Conservation (phyloP, 2,329 filamentous ascomycete genomes). For the Dothideomycetes sp. region DNA sequence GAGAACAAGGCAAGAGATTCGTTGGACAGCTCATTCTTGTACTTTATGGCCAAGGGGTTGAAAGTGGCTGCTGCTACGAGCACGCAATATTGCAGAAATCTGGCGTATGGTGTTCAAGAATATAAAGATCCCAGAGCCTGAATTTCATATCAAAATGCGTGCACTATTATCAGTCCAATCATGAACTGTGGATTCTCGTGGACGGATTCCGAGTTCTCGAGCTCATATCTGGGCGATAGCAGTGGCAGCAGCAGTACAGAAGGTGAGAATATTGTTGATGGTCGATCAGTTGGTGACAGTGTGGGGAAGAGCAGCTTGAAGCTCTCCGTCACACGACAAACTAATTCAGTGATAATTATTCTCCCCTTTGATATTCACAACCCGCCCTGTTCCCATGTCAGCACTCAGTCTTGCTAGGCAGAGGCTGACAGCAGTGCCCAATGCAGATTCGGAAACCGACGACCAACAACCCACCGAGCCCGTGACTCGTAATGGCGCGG, state of each 20-base stretch:
- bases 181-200: not conserved
- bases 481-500: constrained; percentile 1
- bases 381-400: not conserved
- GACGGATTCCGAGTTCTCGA: not conserved
- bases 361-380: not conserved
- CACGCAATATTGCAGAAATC: not conserved
- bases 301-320: not conserved
- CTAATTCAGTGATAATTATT: not conserved
- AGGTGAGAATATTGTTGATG: too few relatives aligned
- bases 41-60: too few relatives aligned
- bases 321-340: too few relatives aligned
- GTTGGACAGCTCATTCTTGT: too few relatives aligned
- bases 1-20: too few relatives aligned
- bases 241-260: too few relatives aligned
- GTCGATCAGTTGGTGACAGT: not conserved
- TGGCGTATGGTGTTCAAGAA: not conserved
- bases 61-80: too few relatives aligned
- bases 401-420: not conserved
- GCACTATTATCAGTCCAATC: not conserved
- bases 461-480: constrained; percentile 7
- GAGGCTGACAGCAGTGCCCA: constrained; percentile 4
- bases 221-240: too few relatives aligned
- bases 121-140: not conserved
- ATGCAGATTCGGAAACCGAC: constrained; percentile 11
- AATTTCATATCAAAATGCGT: not conserved